Evolutionary conservation across 2,329 filamentous ascomycete genomes (phyloP).

Genomic region (Alternaria sp.): DNA sequence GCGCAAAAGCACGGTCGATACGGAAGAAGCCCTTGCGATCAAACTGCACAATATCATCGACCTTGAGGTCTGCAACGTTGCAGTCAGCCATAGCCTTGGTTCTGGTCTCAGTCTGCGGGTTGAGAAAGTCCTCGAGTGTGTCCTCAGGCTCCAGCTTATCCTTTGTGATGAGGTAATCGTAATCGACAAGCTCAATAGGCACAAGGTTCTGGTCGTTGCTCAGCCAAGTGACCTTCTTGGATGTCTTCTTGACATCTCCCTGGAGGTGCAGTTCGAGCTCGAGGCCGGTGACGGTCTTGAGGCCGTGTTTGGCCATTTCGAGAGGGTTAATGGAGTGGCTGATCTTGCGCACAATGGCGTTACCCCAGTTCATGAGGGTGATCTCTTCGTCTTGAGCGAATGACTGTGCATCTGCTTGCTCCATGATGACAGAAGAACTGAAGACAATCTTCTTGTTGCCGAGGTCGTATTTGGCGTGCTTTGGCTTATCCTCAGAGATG

Average conservation of each 20-base stretch:
- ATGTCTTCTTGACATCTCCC: conserved; percentile 92
- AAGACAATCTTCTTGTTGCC: conserved; percentile 87
- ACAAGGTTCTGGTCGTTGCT: conserved; percentile 79
- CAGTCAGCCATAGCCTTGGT: conserved; percentile 80
- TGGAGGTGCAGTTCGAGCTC: conserved; percentile 88
- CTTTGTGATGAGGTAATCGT: conserved; percentile 94
- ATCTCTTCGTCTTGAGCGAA: conserved; percentile 90
- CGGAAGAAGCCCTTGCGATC: conserved; percentile 93
- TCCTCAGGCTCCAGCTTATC: conserved; percentile 90
- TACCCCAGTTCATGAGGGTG: conserved; percentile 96
- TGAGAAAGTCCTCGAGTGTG: conserved; percentile 83
- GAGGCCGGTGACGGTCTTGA: conserved; percentile 69
- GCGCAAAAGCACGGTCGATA: conserved; percentile 71
- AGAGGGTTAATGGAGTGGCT: conserved; percentile 61
- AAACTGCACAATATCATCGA: conserved; percentile 92
- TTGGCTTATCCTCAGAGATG: conserved; percentile 77
- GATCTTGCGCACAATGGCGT: conserved; percentile 78
- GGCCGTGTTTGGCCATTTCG: conserved; percentile 52
- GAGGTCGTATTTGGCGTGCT: conserved; percentile 89
- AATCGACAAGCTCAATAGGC: conserved; percentile 87
- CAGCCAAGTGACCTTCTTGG: conserved; percentile 97
- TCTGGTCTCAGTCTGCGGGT: conserved; percentile 75
- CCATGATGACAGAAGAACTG: conserved; percentile 77
- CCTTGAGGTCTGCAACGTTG: conserved; percentile 79
- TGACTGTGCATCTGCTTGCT: conserved; percentile 83